A percentile compares a stretch with the other conserved stretches of the same genome.
Conservation (phyloP, 768 basidiomycete genomes). For the Scleroderma bovista region DNA sequence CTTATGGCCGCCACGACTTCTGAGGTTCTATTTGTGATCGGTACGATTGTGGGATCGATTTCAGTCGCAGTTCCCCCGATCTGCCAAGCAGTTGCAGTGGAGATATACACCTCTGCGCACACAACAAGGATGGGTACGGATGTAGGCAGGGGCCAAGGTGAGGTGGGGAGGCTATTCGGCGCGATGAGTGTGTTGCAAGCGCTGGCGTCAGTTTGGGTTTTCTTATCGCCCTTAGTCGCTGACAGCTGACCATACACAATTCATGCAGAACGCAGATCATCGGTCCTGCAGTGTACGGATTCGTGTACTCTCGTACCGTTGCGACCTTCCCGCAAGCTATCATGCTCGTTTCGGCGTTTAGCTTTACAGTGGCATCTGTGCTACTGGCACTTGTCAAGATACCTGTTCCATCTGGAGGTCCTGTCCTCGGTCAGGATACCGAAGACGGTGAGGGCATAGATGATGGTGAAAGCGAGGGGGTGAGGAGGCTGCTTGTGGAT, state of each 20-base stretch:
- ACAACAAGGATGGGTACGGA: constrained; percentile 22
- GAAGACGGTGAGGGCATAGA: not conserved
- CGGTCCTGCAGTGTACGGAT: constrained; percentile 68
- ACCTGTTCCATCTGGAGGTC: not conserved
- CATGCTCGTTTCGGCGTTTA: constrained; percentile 50
- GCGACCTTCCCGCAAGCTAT: constrained; percentile 63
- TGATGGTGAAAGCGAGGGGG: too few relatives aligned
- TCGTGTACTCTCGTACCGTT: constrained; percentile 68
- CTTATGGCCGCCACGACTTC: constrained; percentile 44
- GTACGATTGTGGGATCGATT: constrained; percentile 47
- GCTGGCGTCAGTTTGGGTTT: constrained; percentile 42
- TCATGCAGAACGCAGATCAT: constrained; percentile 56
- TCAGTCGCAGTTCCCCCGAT: constrained; percentile 63
- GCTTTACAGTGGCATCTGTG: constrained; percentile 37
- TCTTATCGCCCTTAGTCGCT: not conserved
- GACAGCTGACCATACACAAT: not conserved
- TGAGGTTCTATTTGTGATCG: constrained; percentile 46
- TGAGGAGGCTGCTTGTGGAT: too few relatives aligned
- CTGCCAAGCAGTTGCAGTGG: constrained; percentile 64
- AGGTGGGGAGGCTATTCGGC: constrained; percentile 75
- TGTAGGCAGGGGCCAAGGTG: constrained; percentile 39
- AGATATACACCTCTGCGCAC: constrained; percentile 39
- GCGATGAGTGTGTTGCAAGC: constrained; percentile 72
- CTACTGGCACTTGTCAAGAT: constrained; percentile 41
- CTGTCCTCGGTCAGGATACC: not conserved